Evolutionary conservation across 2,329 filamentous ascomycete species (phyloP).

Genomic region (Fusarium nurragi): DNA sequence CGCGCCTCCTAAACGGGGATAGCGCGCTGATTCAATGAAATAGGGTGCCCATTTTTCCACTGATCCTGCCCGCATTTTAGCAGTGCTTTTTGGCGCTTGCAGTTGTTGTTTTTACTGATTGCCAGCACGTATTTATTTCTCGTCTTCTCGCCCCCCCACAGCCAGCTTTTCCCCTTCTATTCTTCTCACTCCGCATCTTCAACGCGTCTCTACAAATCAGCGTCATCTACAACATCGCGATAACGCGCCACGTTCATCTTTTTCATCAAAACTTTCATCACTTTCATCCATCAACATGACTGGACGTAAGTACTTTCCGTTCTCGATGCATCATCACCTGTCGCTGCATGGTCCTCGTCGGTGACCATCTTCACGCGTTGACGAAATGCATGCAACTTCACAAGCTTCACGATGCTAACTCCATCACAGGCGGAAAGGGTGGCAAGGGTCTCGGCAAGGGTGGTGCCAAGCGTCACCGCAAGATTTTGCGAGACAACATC

Average conservation of each 20-base stretch:
- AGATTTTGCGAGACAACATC: conserved; percentile 99
- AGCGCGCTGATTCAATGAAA: conserved; percentile 10
- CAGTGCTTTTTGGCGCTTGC: conserved; percentile 29
- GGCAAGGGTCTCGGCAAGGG: conserved; percentile 98
- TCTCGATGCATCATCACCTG: conserved; percentile 3
- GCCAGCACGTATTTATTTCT: conserved; percentile 52
- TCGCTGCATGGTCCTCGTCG: not conserved
- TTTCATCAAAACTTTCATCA: conserved; percentile 41
- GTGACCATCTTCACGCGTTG: not conserved
- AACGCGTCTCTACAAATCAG: conserved; percentile 40
- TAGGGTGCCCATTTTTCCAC: conserved; percentile 37
- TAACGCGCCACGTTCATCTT: conserved; percentile 44
- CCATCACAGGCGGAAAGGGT: conserved; percentile 81
- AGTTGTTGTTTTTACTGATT: conserved; percentile 48
- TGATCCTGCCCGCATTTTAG: conserved; percentile 40
- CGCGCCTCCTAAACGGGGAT: conserved; percentile 25
- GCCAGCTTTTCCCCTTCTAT: conserved; percentile 31
- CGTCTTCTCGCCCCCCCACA: conserved; percentile 45
- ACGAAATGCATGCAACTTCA: not conserved
- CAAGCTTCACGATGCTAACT: conserved; percentile 55
- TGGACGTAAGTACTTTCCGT: conserved; percentile 69
- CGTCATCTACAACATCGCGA: conserved; percentile 42
- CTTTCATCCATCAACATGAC: conserved; percentile 67
- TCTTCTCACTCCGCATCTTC: conserved; percentile 36
- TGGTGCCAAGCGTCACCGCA: conserved; percentile 97